Evolutionary conservation across 805 yeast species (phyloP), one percentile per base, ranked within the genome.

Genomic region (Yueomyces sinensis): DNA sequence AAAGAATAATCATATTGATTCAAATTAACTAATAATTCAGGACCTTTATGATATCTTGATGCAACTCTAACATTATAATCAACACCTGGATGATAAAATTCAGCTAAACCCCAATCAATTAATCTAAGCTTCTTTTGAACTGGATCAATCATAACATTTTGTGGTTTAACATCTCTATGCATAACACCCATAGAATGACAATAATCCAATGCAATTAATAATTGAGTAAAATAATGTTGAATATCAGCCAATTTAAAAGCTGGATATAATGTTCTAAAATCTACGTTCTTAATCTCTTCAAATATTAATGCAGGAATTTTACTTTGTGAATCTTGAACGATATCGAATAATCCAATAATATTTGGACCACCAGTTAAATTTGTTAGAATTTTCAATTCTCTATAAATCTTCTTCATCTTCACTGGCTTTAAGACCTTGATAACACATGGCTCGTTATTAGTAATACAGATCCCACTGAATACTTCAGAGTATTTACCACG

Each of bases 71-170:
- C 94, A 50, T 86, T 86, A 60, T 82, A 86, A 45, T 83, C 93
- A 33, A 80, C 81, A 4, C 89, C 91, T 3, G 81, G 78, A 52
- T 86, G 95, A 58, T 86, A 86, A 52, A 82, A 86, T 55, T 86
- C 95, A 6, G 95, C 95, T 40, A 86, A 62, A 13, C 95, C 95
- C 95, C 95, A 86, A 61, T 86, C 95, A 43, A 86, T 86, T 37
- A 86, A 69, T 46, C 89, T 70, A 49, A 86, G 61, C 29, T 64
- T 61, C 44, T 68, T 70, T 34, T 59, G 51, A 31, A 65, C 61
- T 41, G 84, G 94, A 58, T 86, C 94, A 45, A 84, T 84, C 94
- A 84, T 84, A 30, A 84, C 83, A 51, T 84, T 84, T 56, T 84
- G 95, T 9, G 95, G 95, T 54, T 84, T 84, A 33, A 84, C 95